Base-by-base conservation (phyloP, 176 grass and related monocot genomes). In the Coix lacrymajobi region DNA sequence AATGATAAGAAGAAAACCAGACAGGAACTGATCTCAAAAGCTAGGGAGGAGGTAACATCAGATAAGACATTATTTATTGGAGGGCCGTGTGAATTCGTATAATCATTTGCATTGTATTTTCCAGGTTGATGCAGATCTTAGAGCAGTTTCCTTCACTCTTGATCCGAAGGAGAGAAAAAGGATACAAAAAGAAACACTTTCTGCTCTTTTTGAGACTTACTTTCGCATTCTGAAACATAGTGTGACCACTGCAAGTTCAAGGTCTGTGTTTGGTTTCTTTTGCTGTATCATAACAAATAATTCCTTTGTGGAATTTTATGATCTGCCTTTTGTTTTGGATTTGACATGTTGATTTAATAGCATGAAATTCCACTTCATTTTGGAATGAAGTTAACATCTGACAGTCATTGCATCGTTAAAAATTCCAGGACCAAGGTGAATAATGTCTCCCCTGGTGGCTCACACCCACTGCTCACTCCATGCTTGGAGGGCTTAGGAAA, bases 181-280 rank as follows among this genome's bases (percentile, higher is more conserved):
- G 51, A 91, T 93, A 88, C 96, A 98, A 34, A 90, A 86, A 36
- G 96, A 99, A 92, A 87, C 89, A 74, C 83, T 96, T 5, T 84
- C 93, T 74, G 85, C 96, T 79, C 85, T 96, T 75, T 99, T 99
- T 88, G 89, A 99, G 81, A 92, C 85, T 2, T 99, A 96, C 83
- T 99, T 99, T 64, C 93, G 96, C 43, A 96, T 98, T 84, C 88
- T 99, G 84, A 94, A 92, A 51, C 85, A 93, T 85, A 89, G 80
- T 80, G 73, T 93, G 40, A 73, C 45, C 86, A 61, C 45, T 91
- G 81, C 85, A 81, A 72, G 71, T 83, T 87, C 83, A 75, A 96
- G 92, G 96, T 94, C 15, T 62, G 69, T 91, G 32, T 72, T 74
- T 52, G 7, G 63, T 20, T 66, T 84, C 11, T 56, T 43, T 38